Percentiles rank a stretch among this genome's conserved stretches.
These are phyloP conservation scores for Pogostemon cablin DNA, from an alignment of 257 asterid genomes.

Conservation along the genomic window DNA sequence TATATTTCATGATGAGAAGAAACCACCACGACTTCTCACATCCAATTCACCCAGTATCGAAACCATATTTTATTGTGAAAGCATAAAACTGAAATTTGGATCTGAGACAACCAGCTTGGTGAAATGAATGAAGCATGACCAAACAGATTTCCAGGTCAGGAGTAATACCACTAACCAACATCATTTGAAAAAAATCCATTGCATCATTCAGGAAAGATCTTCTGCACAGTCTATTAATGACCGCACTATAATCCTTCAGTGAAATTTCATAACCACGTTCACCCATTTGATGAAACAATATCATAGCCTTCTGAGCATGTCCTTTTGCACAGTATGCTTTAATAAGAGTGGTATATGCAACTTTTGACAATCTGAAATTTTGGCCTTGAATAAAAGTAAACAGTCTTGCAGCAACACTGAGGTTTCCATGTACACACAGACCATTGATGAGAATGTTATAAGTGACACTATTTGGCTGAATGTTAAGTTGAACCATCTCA, in stretches of 20 bases:
- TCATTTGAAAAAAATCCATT: conserved; percentile 51
- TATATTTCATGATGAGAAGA: conserved; percentile 25
- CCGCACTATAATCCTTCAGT: conserved; percentile 74
- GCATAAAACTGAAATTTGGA: conserved; percentile 45
- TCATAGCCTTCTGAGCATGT: conserved; percentile 50
- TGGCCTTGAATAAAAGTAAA: conserved; percentile 47
- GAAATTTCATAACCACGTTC: conserved; percentile 64
- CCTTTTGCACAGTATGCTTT: conserved; percentile 88
- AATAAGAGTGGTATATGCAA: conserved; percentile 65
- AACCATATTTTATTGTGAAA: conserved; percentile 63
- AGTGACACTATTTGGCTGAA: conserved; percentile 57
- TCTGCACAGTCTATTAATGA: conserved; percentile 78
- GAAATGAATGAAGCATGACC: conserved; percentile 46
- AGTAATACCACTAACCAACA: conserved; percentile 52
- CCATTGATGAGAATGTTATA: conserved; percentile 71
- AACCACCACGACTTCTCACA: conserved; percentile 14
- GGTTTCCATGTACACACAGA: conserved; percentile 55
- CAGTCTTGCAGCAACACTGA: conserved; percentile 58
- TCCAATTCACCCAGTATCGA: conserved; percentile 44
- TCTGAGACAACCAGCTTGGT: conserved; percentile 39
- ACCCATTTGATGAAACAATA: conserved; percentile 60
- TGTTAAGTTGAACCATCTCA: conserved; percentile 50
- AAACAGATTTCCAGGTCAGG: conserved; percentile 54
- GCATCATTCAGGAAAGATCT: conserved; percentile 52
- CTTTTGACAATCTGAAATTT: conserved; percentile 53